These are phyloP conservation scores for Alternaria arbusti DNA, from an alignment of 2,329 filamentous ascomycete species.

Conservation along the genomic window DNA sequence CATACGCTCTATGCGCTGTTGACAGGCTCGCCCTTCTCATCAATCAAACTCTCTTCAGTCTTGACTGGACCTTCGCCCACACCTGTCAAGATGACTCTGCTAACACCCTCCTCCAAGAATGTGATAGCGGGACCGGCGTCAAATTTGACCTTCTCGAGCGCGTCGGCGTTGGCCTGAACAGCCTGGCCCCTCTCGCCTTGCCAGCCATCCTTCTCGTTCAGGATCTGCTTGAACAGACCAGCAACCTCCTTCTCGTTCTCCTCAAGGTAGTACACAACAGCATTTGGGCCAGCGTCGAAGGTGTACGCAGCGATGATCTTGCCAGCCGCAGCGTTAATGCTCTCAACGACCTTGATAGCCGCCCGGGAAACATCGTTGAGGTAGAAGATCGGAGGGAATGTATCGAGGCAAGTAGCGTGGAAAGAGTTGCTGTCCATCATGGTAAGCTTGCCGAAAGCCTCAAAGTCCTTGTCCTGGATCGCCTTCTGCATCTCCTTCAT, in stretches of 20 bases:
- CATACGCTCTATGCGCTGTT: conserved; percentile 12
- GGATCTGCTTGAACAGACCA: conserved; percentile 75
- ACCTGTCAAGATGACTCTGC: conserved; percentile 85
- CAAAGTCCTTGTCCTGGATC: conserved; percentile 79
- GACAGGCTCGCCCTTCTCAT: conserved; percentile 58
- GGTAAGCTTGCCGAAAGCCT: conserved; percentile 83
- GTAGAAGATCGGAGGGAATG: conserved; percentile 97
- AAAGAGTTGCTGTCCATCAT: conserved; percentile 98
- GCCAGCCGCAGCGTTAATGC: conserved; percentile 81
- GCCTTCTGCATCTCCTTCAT: conserved; percentile 88
- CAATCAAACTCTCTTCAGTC: conserved; percentile 78
- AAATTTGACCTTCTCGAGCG: conserved; percentile 69
- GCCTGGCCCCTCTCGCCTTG: conserved; percentile 61
- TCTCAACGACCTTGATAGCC: conserved; percentile 86
- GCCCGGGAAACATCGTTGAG: conserved; percentile 92
- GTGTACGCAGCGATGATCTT: conserved; percentile 90
- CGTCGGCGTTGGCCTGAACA: conserved; percentile 55
- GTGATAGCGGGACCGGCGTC: conserved; percentile 47
- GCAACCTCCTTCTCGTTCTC: conserved; percentile 75
- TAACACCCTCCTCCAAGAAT: conserved; percentile 76
- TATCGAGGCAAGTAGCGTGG: conserved; percentile 93
- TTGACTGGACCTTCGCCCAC: conserved; percentile 89
- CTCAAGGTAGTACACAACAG: conserved; percentile 92
- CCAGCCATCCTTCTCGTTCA: conserved; percentile 74
- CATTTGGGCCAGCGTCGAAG: conserved; percentile 96